Conservation (phyloP, 2,329 filamentous ascomycete genomes). For the Hymenoscyphus occultus region DNA sequence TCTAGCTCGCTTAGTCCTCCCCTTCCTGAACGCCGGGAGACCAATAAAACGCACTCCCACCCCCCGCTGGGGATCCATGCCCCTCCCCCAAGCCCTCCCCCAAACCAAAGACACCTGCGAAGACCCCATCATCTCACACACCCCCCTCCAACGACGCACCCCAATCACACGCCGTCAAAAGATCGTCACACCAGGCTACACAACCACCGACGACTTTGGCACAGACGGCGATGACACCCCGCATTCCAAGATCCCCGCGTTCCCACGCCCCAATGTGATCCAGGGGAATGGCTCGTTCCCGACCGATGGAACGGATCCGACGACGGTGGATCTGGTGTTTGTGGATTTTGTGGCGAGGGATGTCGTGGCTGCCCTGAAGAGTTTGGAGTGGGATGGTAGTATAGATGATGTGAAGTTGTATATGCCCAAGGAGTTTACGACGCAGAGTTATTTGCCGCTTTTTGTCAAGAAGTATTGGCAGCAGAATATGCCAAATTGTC, state of each 20-base stretch:
- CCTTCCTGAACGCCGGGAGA: slow-evolving; percentile 33
- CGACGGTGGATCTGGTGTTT: background rate
- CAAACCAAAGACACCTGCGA: slow-evolving; percentile 36
- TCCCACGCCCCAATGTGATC: slow-evolving; percentile 76
- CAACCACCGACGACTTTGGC: slow-evolving; percentile 79
- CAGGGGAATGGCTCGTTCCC: slow-evolving; percentile 65
- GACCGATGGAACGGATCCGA: slow-evolving; percentile 46
- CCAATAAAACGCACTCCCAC: slow-evolving; percentile 59
- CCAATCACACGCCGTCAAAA: slow-evolving; percentile 29
- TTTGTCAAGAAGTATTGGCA: slow-evolving; percentile 35
- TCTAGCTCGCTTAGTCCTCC: background rate
- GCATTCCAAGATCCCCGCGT: slow-evolving; percentile 70
- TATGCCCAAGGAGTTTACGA: slow-evolving; percentile 31
- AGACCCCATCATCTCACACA: slow-evolving; percentile 20
- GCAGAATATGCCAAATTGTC: slow-evolving; percentile 29
- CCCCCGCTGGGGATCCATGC: slow-evolving; percentile 46
- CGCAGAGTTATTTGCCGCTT: slow-evolving; percentile 33
- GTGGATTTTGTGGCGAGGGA: background rate
- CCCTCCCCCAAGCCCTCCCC: slow-evolving; percentile 23
- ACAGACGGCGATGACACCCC: slow-evolving; percentile 84
- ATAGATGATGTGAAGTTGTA: slow-evolving; percentile 32
- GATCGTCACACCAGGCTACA: slow-evolving; percentile 65
- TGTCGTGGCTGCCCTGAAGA: background rate
- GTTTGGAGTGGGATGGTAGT: background rate
- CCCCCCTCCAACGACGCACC: slow-evolving; percentile 9